These are phyloP conservation scores for Cladophialophora psammophila DNA, from an alignment of 2,329 filamentous ascomycete genomes.

Conservation along the genomic window DNA sequence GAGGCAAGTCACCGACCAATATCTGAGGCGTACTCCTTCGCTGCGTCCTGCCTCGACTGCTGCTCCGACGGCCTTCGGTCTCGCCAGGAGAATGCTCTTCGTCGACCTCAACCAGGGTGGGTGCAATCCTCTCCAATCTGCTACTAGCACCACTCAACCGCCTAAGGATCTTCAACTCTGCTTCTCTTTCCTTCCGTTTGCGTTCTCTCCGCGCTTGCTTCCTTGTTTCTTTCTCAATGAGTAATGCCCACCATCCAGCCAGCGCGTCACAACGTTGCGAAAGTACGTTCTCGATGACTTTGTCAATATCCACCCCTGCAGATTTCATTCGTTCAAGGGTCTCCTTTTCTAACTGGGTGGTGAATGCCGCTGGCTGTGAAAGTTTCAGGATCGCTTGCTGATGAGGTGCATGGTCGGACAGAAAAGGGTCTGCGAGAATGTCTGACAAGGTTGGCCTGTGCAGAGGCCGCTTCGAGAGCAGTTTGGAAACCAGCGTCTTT, in stretches of 20 bases:
- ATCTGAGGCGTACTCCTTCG: constrained; percentile 73
- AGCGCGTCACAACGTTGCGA: constrained; percentile 88
- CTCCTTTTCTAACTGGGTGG: constrained; percentile 86
- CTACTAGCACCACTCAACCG: constrained; percentile 89
- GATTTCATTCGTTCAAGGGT: constrained; percentile 91
- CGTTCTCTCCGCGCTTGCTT: constrained; percentile 81
- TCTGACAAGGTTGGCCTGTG: constrained; percentile 82
- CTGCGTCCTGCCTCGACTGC: constrained; percentile 76
- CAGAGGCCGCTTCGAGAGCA: constrained; percentile 91
- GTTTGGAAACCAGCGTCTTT: constrained; percentile 73
- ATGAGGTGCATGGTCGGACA: constrained; percentile 82
- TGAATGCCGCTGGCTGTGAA: constrained; percentile 80
- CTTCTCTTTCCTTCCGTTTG: constrained; percentile 84
- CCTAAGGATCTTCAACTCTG: constrained; percentile 78
- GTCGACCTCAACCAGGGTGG: constrained; percentile 77
- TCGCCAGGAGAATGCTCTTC: constrained; percentile 70
- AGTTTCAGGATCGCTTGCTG: constrained; percentile 90
- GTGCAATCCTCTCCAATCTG: constrained; percentile 80
- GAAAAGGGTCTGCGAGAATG: constrained; percentile 85
- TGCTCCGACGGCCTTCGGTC: constrained; percentile 47
- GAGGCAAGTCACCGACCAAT: constrained; percentile 75
- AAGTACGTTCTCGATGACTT: constrained; percentile 91
- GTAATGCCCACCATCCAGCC: constrained; percentile 93
- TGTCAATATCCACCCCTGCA: constrained; percentile 91
- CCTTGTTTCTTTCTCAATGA: constrained; percentile 92